Conservation (phyloP, 2,329 filamentous ascomycete species). For the Microsporum ferrugineum region DNA sequence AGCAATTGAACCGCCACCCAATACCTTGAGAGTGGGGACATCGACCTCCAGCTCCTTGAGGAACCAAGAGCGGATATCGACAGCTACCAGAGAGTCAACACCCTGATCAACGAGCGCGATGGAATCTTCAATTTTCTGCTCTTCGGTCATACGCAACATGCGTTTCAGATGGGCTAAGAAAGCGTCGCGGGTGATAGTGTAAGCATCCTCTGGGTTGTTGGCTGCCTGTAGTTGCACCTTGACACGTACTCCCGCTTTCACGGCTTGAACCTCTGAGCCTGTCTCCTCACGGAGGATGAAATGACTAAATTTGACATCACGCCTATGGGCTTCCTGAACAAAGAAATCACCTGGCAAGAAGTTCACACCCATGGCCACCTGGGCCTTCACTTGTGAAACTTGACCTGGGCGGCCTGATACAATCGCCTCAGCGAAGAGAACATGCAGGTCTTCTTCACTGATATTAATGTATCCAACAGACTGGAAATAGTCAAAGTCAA, state of each 20-base stretch:
- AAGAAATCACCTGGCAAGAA: not conserved
- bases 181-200: not conserved
- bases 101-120: slow-evolving; percentile 7
- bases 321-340: not conserved
- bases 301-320: not conserved
- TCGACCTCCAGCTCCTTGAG: slow-evolving; percentile 11
- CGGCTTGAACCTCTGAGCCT: not conserved
- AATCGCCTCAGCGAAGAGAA: slow-evolving; percentile 44
- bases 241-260: not conserved
- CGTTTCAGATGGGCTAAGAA: not conserved
- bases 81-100: slow-evolving; percentile 14
- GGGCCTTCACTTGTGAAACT: not conserved
- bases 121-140: slow-evolving; percentile 8
- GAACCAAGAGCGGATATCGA: slow-evolving; percentile 14
- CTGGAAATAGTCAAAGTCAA: not conserved
- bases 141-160: not conserved
- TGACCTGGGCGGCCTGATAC: slow-evolving; percentile 28
- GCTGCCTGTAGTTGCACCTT: not conserved
- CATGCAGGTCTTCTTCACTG: slow-evolving; percentile 42
- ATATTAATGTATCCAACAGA: not conserved
- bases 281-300: not conserved
- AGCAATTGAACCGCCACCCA: slow-evolving; percentile 5
- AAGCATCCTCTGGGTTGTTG: not conserved
- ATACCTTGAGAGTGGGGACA: slow-evolving; percentile 11
- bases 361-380: not conserved